Percentiles rank a stretch among this genome's conserved stretches.
Conservation (phyloP, 805 yeast genomes). For the Yarrowia sp. region DNA sequence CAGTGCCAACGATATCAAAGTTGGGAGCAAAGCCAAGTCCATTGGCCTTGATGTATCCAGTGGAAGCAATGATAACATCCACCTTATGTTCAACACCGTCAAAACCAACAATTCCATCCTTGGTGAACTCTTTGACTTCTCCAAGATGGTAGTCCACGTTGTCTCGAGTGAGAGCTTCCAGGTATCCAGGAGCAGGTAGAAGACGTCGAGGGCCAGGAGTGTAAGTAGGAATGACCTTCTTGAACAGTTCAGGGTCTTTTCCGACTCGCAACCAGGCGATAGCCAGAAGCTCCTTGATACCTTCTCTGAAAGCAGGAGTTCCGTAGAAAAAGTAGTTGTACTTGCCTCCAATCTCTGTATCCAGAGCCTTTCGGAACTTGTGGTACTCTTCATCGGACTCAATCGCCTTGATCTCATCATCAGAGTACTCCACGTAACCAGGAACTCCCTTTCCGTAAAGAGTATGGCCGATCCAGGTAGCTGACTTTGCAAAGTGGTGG, state of each 20-base stretch:
- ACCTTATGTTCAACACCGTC: slow-evolving; percentile 27
- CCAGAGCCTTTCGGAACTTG: slow-evolving; percentile 33
- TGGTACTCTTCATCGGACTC: slow-evolving; percentile 29
- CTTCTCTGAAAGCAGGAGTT: slow-evolving; percentile 13
- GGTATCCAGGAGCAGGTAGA: slow-evolving; percentile 29
- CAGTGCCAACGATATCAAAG: slow-evolving; percentile 1
- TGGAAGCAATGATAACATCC: slow-evolving; percentile 25
- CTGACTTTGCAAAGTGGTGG: slow-evolving; percentile 32
- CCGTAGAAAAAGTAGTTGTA: slow-evolving; percentile 26
- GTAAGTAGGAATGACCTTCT: slow-evolving; percentile 29
- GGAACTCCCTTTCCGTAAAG: slow-evolving; percentile 31
- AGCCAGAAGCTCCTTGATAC: slow-evolving; percentile 28
- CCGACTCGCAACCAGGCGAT: slow-evolving; percentile 28
- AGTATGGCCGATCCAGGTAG: slow-evolving; percentile 31
- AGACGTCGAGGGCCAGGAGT: slow-evolving; percentile 30
- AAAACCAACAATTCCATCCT: slow-evolving; percentile 29
- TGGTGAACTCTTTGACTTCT: slow-evolving; percentile 30
- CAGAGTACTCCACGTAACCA: slow-evolving; percentile 30
- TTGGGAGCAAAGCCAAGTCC: slow-evolving; percentile 20
- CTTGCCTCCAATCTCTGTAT: slow-evolving; percentile 26
- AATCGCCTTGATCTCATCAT: slow-evolving; percentile 27
- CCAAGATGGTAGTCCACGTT: slow-evolving; percentile 29
- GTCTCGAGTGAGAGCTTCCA: slow-evolving; percentile 28
- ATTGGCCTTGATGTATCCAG: slow-evolving; percentile 12
- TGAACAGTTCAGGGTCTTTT: slow-evolving; percentile 28